Percentiles rank a stretch among this genome's conserved stretches.
Conservation (phyloP, 208 protist genomes). For the Trypanosoma lewisi region DNA sequence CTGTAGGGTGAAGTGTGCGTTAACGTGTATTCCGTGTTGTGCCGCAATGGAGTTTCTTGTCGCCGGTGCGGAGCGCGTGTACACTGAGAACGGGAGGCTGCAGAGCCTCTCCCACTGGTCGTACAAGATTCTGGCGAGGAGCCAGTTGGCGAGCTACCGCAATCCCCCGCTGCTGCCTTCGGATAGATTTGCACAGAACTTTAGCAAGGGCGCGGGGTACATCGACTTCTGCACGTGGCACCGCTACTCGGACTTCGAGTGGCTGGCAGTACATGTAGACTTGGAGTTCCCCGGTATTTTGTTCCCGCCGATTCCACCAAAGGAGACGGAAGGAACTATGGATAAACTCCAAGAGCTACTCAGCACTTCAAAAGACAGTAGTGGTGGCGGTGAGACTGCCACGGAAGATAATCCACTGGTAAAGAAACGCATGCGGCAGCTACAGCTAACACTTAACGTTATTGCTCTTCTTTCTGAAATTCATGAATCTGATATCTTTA, state of each 20-base stretch:
- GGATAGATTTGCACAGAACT: conserved; percentile 18
- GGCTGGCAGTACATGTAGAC: conserved; percentile 23
- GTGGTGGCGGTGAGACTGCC: too few species aligned
- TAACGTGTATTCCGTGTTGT: neutral
- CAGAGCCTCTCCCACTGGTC: conserved; percentile 34
- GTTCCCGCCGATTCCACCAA: conserved; percentile 33
- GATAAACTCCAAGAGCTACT: conserved; percentile 33
- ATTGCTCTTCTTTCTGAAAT: conserved; percentile 21
- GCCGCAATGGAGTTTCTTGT: conserved; percentile 33
- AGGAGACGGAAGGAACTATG: conserved; percentile 32
- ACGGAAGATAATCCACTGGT: conserved; percentile 22
- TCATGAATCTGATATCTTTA: conserved; percentile 28
- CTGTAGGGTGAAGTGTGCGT: neutral
- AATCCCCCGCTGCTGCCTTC: conserved; percentile 18
- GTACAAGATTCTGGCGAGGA: conserved; percentile 34
- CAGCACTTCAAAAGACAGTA: conserved; percentile 6
- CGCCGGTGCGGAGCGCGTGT: conserved; percentile 31
- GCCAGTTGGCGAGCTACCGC: conserved; percentile 28
- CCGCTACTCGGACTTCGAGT: conserved; percentile 39
- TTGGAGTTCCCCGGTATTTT: conserved; percentile 33
- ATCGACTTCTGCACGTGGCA: conserved; percentile 46
- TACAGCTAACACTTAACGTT: conserved; percentile 31
- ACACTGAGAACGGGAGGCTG: conserved; percentile 27
- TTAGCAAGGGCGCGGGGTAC: conserved; percentile 19
- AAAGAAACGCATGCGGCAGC: conserved; percentile 22